Evolutionary conservation across 2,329 filamentous ascomycete genomes (phyloP), one percentile per base, ranked within the genome.

Genomic region (Phaeoacremonium minimum): DNA sequence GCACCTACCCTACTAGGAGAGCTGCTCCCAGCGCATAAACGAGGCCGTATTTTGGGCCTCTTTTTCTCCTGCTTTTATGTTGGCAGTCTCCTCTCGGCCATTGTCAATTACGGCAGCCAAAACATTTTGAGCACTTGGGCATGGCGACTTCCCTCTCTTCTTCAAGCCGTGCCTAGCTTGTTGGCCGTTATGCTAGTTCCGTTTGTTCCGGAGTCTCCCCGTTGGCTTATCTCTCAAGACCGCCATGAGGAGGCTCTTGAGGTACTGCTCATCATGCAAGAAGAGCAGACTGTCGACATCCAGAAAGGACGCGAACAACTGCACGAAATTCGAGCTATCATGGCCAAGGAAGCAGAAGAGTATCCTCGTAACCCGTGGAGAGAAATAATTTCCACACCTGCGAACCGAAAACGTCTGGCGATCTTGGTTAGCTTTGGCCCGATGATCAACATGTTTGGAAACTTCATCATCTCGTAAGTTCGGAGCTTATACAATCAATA

Each of bases 1-100:
- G 69, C 60, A 2, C 59, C 60, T 0, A 64, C 71, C 1, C 71
- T 70, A 33, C 56, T 76, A 4, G 62, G 64, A 2, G 73, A 77
- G 50, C 66, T 64, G 0, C 67, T 71, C 34, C 60, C 69, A 1
- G 61, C 51, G 41, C 48, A 56, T 9, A 68, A 61, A 54, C 57
- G 68, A 13, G 63, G 58, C 9, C 67, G 63, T 61, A 62, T 60
- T 2, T 53, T 65, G 1, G 65, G 62, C 1, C 20, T 67, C 9
- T 31, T 52, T 2, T 52, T 53, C 33, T 51, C 55, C 36, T 53
- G 51, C 29, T 56, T 50, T 41, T 57, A 56, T 33, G 53, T 56
- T 15, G 63, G 38, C 7, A 33, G 32, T 13, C 50, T 74, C 5
- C 60, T 72, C 18, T 66, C 68, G 0, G 66, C 69, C 5, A 66